Percentiles rank a stretch among this genome's conserved stretches.
Evolutionary conservation across 106 monocot species (phyloP).

Genomic region (Platanthera zijinensis): DNA sequence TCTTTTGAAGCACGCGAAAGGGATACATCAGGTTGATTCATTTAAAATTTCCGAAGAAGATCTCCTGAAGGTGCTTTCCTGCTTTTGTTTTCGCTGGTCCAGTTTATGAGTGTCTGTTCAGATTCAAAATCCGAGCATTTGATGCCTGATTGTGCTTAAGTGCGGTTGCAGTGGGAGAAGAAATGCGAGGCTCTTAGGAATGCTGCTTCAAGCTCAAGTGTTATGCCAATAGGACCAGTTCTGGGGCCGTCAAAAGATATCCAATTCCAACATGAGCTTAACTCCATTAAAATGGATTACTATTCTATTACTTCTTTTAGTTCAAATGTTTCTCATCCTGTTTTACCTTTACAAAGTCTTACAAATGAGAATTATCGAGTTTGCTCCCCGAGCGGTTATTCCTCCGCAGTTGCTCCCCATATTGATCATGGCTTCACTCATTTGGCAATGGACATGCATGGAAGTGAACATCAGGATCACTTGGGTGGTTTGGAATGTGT

Average conservation of each 20-base stretch:
- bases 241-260: constrained; percentile 61
- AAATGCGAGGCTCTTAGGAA: constrained; percentile 39
- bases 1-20: constrained; percentile 65
- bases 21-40: constrained; percentile 42
- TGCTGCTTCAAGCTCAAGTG: constrained; percentile 14
- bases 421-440: constrained; percentile 5
- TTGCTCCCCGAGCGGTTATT: constrained; percentile 16
- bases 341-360: constrained; percentile 97
- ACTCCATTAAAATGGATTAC: constrained; percentile 43
- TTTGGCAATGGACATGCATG: constrained; percentile 5
- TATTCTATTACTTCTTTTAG: constrained; percentile 34
- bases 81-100: background rate
- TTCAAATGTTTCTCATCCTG: constrained; percentile 51
- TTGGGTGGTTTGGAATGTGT: background rate
- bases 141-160: background rate
- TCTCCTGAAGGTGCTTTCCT: constrained; percentile 49
- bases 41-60: constrained; percentile 62
- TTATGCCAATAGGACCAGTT: constrained; percentile 22
- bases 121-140: background rate
- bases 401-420: constrained; percentile 12
- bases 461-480: constrained; percentile 4
- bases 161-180: constrained; percentile 81
- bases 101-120: background rate
- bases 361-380: constrained; percentile 53
- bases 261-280: constrained; percentile 76